These are phyloP conservation scores for Zygosaccharomyces lentus DNA, from an alignment of 805 yeast genomes.

Conservation along the genomic window DNA sequence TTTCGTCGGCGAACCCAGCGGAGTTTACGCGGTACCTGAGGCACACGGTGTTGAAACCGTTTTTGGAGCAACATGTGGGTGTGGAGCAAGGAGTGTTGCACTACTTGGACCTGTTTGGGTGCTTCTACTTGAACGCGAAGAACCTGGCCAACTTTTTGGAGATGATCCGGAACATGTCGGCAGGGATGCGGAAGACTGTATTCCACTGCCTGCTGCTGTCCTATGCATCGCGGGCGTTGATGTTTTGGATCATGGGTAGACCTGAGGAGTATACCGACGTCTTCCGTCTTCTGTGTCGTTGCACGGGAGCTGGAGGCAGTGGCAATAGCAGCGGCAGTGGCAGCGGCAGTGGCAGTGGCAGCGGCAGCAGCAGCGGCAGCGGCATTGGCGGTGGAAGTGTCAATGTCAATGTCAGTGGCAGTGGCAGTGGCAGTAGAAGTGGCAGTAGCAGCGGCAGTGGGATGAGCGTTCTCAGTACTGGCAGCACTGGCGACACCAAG, in stretches of 20 bases:
- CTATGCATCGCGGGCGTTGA: slow-evolving; percentile 44
- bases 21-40: slow-evolving; percentile 38
- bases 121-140: slow-evolving; percentile 39
- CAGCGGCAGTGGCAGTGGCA: neutral
- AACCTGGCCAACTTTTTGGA: slow-evolving; percentile 39
- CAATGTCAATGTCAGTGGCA: neutral
- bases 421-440: neutral
- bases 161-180: slow-evolving; percentile 37
- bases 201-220: slow-evolving; percentile 45
- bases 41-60: slow-evolving; percentile 21
- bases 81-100: slow-evolving; percentile 34
- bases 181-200: slow-evolving; percentile 39
- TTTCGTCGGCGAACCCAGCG: slow-evolving; percentile 48
- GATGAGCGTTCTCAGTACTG: neutral
- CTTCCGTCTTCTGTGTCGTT: slow-evolving; percentile 5
- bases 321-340: neutral
- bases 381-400: neutral
- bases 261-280: slow-evolving; percentile 42
- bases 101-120: slow-evolving; percentile 44
- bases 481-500: neutral
- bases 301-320: neutral
- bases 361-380: neutral
- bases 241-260: slow-evolving; percentile 48
- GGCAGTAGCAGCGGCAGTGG: neutral
- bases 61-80: slow-evolving; percentile 34